phyloP scores from a whole-genome alignment of 148 eudicot genomes.

The Nepenthes gracilis region DNA sequence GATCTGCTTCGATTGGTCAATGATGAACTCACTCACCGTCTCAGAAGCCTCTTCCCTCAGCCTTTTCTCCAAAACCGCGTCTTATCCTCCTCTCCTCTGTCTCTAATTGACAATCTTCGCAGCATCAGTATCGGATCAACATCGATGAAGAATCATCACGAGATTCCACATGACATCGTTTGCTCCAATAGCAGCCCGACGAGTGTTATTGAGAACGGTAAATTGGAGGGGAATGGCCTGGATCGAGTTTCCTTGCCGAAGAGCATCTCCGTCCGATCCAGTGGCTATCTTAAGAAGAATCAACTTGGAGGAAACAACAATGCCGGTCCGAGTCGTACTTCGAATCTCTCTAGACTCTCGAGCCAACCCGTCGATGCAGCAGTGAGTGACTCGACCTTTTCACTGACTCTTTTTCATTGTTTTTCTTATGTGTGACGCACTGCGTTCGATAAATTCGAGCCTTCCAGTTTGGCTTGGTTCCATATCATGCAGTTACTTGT shows the following conservation, averaged over 20 bases:
- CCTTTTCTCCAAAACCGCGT: conserved; percentile 13
- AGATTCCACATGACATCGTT: neutral
- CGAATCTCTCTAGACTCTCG: conserved; percentile 3
- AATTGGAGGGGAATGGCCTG: conserved; percentile 7
- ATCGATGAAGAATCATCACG: neutral
- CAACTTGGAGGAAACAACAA: conserved; percentile 4
- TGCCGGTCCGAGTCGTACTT: conserved; percentile 6
- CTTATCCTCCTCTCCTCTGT: conserved; percentile 12
- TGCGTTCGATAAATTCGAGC: no score
- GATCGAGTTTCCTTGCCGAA: conserved; percentile 29
- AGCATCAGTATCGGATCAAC: neutral
- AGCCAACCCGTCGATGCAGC: conserved; percentile 1
- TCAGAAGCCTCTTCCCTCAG: conserved; percentile 20
- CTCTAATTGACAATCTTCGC: neutral
- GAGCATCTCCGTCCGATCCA: conserved; percentile 59
- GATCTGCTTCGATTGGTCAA: conserved; percentile 41
- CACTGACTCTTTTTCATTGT: neutral
- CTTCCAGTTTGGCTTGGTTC: neutral
- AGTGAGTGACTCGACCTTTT: neutral
- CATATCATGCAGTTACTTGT: neutral
- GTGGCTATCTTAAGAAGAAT: conserved; percentile 30
- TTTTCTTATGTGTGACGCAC: no score
- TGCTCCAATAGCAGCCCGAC: conserved; percentile 25
- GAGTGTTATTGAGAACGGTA: conserved; percentile 20
- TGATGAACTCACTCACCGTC: conserved; percentile 36